Conservation (phyloP, 176 grass and related monocot genomes). For the sorghum (Sorghum bicolor) region Sorghum_bicolor_NCBIv3 NC_012872.2:59914001-59914500, state of each 20-base stretch:
- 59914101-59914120: background rate
- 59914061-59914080: background rate
- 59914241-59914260: constrained; percentile 91
- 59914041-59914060: background rate
- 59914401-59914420: background rate
- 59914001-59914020: background rate
- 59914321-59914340: constrained; percentile 97
- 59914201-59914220: constrained; percentile 90
- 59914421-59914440: background rate
- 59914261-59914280: constrained; percentile 83
- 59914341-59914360: constrained; percentile 14
- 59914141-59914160: background rate
- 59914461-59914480: background rate
- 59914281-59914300: constrained; percentile 95
- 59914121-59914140: background rate
- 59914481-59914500: background rate
- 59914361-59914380: background rate
- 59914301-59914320: constrained; percentile 95
- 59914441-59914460: background rate
- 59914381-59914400: background rate
- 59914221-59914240: constrained; percentile 86
- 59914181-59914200: constrained; percentile 21
- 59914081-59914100: background rate
- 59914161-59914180: background rate
- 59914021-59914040: background rate